Evolutionary conservation across 2,329 filamentous ascomycete species (phyloP), one percentile per base, ranked within the genome.

Genomic region (Colletotrichum sublineola): DNA sequence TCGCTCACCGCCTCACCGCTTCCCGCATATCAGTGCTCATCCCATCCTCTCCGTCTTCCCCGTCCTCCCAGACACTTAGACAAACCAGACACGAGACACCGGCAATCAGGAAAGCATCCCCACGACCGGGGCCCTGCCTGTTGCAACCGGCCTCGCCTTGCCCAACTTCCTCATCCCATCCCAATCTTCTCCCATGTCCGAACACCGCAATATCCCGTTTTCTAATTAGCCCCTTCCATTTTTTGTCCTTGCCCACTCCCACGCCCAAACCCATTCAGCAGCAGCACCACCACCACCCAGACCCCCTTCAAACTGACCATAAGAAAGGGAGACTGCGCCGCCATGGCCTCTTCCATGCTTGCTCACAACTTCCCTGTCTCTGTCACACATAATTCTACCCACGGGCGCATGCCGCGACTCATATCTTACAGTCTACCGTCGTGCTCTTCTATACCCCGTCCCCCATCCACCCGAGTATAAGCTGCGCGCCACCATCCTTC

Each of bases 1-100:
- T 73, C 69, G 62, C 31, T 69, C 73, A 74, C 73, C 73, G 73
- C 73, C 70, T 74, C 73, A 63, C 62, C 67, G 71, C 71, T 66
- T 63, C 71, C 71, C 71, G 67, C 71, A 73, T 67, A 73, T 73
- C 62, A 72, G 69, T 69, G 69, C 69, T 48, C 69, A 69, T 72
- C 66, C 53, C 69, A 64, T 72, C 53, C 60, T 56, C 62, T 58
- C 53, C 69, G 56, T 70, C 71, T 66, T 70, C 73, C 61, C 64
- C 61, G 66, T 72, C 68, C 36, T 53, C 57, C 68, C 44, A 71
- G 53, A 72, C 58, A 69, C 60, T 55, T 60, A 69, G 69, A 72
- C 60, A 60, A 60, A 52, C 65, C 53, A 63, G 69, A 72, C 69
- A 60, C 69, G 69, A 72, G 69, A 72, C 69, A 69, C 66, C 52